Evolutionary conservation across 805 yeast species (phyloP).

Genomic region (Starmera dryadoides): DNA sequence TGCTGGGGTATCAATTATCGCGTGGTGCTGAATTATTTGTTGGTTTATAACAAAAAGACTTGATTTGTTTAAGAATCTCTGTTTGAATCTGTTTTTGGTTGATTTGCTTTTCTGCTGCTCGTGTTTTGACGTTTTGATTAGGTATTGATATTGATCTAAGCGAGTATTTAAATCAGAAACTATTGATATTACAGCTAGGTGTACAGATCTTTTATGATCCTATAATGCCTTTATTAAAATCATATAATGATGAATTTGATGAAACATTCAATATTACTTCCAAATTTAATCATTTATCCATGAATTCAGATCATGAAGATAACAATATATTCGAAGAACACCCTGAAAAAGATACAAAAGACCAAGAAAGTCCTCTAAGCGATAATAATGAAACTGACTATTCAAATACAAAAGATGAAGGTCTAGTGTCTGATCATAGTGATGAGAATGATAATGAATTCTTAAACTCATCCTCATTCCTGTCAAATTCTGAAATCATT

Average conservation of each 20-base stretch:
- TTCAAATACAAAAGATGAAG: not conserved
- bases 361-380: not conserved
- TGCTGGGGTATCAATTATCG: no score
- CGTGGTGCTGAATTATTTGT: no score
- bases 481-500: conserved; percentile 19
- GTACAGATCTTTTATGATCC: no score
- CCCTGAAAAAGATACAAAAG: not conserved
- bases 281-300: not conserved
- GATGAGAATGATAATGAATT: conserved; percentile 15
- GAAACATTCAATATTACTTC: not conserved
- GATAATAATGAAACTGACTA: conserved; percentile 1
- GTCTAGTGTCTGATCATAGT: not conserved
- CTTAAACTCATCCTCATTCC: conserved; percentile 19
- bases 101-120: no score
- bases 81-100: no score
- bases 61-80: no score
- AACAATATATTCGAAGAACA: not conserved
- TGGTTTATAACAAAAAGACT: no score
- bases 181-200: no score
- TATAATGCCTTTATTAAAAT: no score
- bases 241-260: not conserved
- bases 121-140: no score
- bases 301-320: not conserved
- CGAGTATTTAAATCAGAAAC: no score
- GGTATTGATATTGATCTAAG: no score